Evolutionary conservation across 306 rosid genomes (phyloP).

Genomic region (Pterocarpus macrocarpus): DNA sequence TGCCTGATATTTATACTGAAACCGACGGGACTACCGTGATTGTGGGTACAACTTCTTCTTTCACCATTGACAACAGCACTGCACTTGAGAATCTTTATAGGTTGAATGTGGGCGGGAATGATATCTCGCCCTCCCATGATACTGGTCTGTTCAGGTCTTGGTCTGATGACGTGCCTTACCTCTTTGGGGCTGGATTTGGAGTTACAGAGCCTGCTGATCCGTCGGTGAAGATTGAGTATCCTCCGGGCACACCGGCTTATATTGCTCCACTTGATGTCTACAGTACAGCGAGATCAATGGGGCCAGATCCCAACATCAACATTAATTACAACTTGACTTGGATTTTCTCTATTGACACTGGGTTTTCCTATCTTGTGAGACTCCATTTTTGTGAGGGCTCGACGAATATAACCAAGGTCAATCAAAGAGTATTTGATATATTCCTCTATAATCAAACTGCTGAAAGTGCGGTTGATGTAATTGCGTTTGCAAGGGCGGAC

Average conservation of each 20-base stretch:
- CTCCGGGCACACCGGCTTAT: slow-evolving; percentile 56
- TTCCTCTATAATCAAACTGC: slow-evolving; percentile 81
- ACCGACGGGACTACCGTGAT: slow-evolving; percentile 51
- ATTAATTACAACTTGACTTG: slow-evolving; percentile 82
- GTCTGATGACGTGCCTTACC: slow-evolving; percentile 67
- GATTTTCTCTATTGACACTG: slow-evolving; percentile 77
- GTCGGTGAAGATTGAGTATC: slow-evolving; percentile 56
- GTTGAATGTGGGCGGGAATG: slow-evolving; percentile 89
- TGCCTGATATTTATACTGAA: slow-evolving; percentile 78
- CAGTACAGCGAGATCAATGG: slow-evolving; percentile 88
- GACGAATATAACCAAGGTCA: slow-evolving; percentile 40
- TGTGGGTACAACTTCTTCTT: slow-evolving; percentile 55
- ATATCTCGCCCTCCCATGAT: slow-evolving; percentile 78
- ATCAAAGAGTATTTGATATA: slow-evolving; percentile 79
- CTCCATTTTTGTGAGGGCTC: slow-evolving; percentile 89
- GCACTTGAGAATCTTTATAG: slow-evolving; percentile 80
- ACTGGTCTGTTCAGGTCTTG: slow-evolving; percentile 90
- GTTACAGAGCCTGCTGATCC: slow-evolving; percentile 67
- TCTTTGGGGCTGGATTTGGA: slow-evolving; percentile 76
- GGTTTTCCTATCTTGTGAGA: slow-evolving; percentile 86
- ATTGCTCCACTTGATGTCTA: slow-evolving; percentile 80
- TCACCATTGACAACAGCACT: slow-evolving; percentile 63
- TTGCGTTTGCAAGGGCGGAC: slow-evolving; percentile 8
- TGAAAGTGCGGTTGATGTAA: slow-evolving; percentile 56
- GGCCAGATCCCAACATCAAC: slow-evolving; percentile 63